Conservation (phyloP, 78 protist genomes). For the Parvularia atlantis region DNA sequence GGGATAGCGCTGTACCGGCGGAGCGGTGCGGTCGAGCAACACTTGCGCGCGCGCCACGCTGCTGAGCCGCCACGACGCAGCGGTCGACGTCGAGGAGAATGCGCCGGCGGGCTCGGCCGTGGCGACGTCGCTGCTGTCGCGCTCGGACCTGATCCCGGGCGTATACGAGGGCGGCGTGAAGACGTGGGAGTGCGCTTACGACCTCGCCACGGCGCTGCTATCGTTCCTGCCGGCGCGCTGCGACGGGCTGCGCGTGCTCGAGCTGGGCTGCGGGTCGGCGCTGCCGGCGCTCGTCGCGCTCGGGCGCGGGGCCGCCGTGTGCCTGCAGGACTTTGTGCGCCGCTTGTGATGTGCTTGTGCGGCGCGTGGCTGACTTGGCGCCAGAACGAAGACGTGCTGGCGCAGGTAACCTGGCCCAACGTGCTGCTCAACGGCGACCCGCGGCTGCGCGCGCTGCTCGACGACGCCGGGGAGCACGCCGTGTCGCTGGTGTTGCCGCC, state of each 20-base stretch:
- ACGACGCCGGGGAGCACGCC: too few relatives aligned
- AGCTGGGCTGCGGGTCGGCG: slow-evolving; percentile 14
- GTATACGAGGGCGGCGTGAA: slow-evolving; percentile 14
- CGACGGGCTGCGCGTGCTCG: background rate
- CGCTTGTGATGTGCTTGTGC: too few relatives aligned
- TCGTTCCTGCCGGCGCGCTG: too few relatives aligned
- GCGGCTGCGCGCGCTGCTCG: too few relatives aligned
- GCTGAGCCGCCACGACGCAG: too few relatives aligned
- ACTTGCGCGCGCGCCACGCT: too few relatives aligned
- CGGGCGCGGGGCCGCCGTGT: background rate
- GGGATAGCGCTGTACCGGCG: too few relatives aligned
- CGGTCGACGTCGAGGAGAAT: too few relatives aligned
- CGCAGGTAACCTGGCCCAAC: slow-evolving; percentile 3
- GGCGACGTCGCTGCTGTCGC: too few relatives aligned
- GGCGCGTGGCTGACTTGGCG: background rate
- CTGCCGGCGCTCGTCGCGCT: slow-evolving; percentile 3
- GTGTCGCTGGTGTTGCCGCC: too few relatives aligned
- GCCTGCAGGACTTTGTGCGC: slow-evolving; percentile 5
- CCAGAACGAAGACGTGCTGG: background rate
- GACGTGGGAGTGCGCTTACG: slow-evolving; percentile 18
- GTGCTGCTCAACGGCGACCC: slow-evolving; percentile 6
- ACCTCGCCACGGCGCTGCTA: background rate
- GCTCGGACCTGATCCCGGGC: slow-evolving; percentile 12
- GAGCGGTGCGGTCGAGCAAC: too few relatives aligned
- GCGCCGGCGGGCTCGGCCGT: too few relatives aligned